Base-by-base conservation (phyloP, 2,329 filamentous ascomycete species). In the Pestalotiopsis sp. region DNA sequence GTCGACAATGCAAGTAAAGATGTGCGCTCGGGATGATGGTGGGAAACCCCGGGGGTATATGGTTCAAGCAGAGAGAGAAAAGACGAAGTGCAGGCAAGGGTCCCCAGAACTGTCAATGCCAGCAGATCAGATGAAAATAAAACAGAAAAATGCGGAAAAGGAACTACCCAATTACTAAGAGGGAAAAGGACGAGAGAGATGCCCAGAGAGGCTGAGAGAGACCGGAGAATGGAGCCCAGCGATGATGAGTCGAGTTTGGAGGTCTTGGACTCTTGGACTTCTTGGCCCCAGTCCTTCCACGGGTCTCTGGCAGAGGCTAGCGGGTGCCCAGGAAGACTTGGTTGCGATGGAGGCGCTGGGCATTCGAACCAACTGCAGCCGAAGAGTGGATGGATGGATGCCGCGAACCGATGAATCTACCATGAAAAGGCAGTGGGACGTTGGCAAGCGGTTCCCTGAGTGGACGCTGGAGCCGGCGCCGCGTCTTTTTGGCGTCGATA, bases 121-220 rank as follows among this genome's bases (percentile, higher is more conserved):
- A 52, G 25, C 20, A 38, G 20, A 25, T 57, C 45, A 55, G n/a
- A 65, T 38, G n/a, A 39, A 58, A 36, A 20, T 6, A 17, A 52
- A 52, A 23, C 17, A 20, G 20, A n/a, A 20, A 23, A 23, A 52
- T 52, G 45, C 31, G 45, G 64, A 23, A 55, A 52, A 60, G n/a
- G 17, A 41, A 66, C 7, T 36, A 31, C n/a, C 27, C 31, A 36
- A 25, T 23, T 41, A 23, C 64, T 36, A 60, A 66, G 64, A 36
- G 31, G 31, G 31, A 59, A 31, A 66, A 49, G 23, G 27, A 41
- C 52, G 39, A 45, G 64, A 66, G 27, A 36, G 39, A 66, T 66
- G 64, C 64, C 52, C 52, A 66, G 64, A 60, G 45, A 49, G 52
- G 55, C 64, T 61, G 64, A 61, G 27, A 66, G 27, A 17, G 45